Evolutionary conservation across 78 protist species (phyloP), one percentile per base, ranked within the genome.

Genomic region (Carpediemonas membranifera): DNA sequence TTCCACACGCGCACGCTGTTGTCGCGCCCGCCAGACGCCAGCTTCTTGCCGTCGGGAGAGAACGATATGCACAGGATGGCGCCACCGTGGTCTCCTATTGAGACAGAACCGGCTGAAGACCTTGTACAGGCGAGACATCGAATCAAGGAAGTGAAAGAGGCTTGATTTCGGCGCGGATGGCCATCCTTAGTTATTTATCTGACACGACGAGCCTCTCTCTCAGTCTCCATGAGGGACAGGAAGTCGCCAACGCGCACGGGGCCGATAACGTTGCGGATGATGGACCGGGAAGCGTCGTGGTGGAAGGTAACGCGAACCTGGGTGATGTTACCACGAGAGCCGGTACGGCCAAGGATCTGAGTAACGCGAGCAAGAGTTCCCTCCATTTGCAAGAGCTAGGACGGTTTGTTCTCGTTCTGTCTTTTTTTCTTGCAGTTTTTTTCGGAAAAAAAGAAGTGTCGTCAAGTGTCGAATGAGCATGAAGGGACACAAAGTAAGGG

Each of bases 121-220:
- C n/a, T n/a, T n/a, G n/a, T n/a, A n/a, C n/a, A n/a, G n/a, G n/a
- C n/a, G n/a, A n/a, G n/a, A n/a, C n/a, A n/a, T n/a, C n/a, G n/a
- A n/a, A n/a, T n/a, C n/a, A n/a, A n/a, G n/a, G n/a, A n/a, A n/a
- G n/a, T n/a, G n/a, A n/a, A n/a, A n/a, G n/a, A n/a, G n/a, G n/a
- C n/a, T n/a, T n/a, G n/a, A n/a, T n/a, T n/a, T n/a, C n/a, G n/a
- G n/a, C n/a, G n/a, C n/a, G n/a, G n/a, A n/a, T n/a, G n/a, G n/a
- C n/a, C n/a, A n/a, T n/a, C n/a, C n/a, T n/a, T n/a, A n/a, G n/a
- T n/a, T n/a, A 61, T 53, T 85, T 86, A 91, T 3, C 95, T 87
- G 16, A 91, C 84, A 24, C 96, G 85, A 54, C 92, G 73, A 27
- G 96, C 96, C 74, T 91, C 96, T 37, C 93, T 90, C 84, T 91